Conservation (phyloP, 2,329 filamentous ascomycete genomes). For the Fusarium annulatum region DNA sequence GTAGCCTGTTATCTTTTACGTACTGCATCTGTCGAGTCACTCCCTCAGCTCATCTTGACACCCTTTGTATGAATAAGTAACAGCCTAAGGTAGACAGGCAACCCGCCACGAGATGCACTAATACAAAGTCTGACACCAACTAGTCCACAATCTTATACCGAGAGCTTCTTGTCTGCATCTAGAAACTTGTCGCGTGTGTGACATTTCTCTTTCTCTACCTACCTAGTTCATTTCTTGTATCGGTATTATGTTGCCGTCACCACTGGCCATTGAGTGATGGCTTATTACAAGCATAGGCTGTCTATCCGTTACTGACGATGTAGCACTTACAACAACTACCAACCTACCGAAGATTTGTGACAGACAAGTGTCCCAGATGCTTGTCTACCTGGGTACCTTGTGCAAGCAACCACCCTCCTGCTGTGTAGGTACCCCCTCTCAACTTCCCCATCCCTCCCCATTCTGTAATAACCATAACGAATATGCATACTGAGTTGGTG, state of each 20-base stretch:
- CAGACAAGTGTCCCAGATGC: neutral
- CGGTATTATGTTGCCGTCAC: neutral
- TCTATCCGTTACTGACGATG: neutral
- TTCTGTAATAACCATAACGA: slow-evolving; percentile 38
- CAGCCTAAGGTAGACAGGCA: neutral
- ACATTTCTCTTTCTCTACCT: neutral
- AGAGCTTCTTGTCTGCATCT: slow-evolving; percentile 4
- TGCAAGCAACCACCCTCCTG: neutral
- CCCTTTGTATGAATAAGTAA: neutral
- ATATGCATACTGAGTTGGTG: slow-evolving; percentile 35
- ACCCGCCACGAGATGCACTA: neutral
- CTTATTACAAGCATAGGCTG: neutral
- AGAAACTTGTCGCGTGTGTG: slow-evolving; percentile 10
- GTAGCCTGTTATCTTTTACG: slow-evolving; percentile 15
- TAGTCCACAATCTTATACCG: neutral
- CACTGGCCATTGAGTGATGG: neutral
- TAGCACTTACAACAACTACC: neutral
- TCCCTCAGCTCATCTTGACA: slow-evolving; percentile 13
- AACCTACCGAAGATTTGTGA: neutral
- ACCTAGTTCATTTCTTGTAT: neutral
- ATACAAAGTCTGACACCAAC: neutral
- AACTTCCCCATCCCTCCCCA: neutral
- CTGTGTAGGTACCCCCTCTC: neutral
- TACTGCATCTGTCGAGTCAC: slow-evolving; percentile 4
- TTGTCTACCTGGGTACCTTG: neutral